Evolutionary conservation across 495 filamentous ascomycete species (phyloP).

Genomic region (Jackrogersella multiformis): DNA sequence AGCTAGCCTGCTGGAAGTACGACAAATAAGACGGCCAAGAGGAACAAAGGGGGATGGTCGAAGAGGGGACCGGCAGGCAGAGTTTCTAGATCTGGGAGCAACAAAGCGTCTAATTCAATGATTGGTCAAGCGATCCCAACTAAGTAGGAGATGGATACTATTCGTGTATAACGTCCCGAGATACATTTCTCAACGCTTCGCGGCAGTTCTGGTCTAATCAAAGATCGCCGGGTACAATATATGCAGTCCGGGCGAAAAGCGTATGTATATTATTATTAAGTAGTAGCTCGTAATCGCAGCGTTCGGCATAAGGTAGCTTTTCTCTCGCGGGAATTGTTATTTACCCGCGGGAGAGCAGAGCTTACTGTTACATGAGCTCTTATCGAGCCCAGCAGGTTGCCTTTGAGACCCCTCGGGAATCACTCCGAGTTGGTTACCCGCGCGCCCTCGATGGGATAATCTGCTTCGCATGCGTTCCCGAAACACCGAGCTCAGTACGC

Average conservation of each 20-base stretch:
- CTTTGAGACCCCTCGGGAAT: slow-evolving; percentile 13
- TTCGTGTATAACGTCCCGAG: slow-evolving; percentile 31
- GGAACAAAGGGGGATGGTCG: slow-evolving; percentile 7
- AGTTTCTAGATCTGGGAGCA: slow-evolving; percentile 36
- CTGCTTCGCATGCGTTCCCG: slow-evolving; percentile 27
- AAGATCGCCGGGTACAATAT: slow-evolving; percentile 29
- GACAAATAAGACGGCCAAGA: slow-evolving; percentile 26
- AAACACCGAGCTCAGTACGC: slow-evolving; percentile 41
- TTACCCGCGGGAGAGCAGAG: slow-evolving; percentile 34
- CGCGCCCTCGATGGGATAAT: slow-evolving; percentile 16
- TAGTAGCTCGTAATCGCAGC: slow-evolving; percentile 30
- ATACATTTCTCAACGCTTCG: slow-evolving; percentile 22
- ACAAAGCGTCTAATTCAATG: not conserved
- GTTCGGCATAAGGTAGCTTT: slow-evolving; percentile 25
- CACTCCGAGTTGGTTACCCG: slow-evolving; percentile 14
- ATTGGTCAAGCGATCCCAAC: slow-evolving; percentile 36
- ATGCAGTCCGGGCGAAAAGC: slow-evolving; percentile 21
- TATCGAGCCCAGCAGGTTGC: slow-evolving; percentile 22
- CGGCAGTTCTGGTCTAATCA: slow-evolving; percentile 39
- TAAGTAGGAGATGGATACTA: slow-evolving; percentile 20
- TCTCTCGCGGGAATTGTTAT: slow-evolving; percentile 34
- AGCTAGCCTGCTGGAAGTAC: slow-evolving; percentile 19
- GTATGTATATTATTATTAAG: slow-evolving; percentile 40
- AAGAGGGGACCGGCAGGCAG: slow-evolving; percentile 24
- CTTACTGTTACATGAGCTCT: slow-evolving; percentile 39